Evolutionary conservation across 73 alveolate genomes (phyloP), one percentile per base, ranked within the genome.

Genomic region (Tetrahymena malaccensis): DNA sequence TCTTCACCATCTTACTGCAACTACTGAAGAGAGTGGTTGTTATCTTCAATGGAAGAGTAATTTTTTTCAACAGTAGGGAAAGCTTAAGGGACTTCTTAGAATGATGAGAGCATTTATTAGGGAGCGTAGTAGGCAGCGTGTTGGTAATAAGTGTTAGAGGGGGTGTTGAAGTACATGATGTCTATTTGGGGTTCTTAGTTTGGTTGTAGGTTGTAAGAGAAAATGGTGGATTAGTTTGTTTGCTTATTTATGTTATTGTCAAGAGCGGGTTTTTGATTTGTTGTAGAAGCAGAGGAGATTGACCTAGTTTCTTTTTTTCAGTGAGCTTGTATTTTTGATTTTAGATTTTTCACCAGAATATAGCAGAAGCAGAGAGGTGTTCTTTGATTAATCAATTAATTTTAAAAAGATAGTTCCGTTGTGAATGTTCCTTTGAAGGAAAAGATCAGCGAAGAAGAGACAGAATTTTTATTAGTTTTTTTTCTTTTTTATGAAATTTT

Each of bases 1-100:
- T 70, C 89, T 70, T 70, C 89, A 70, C 89, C 89, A 70, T 70
- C 89, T n/a, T 70, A 70, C 89, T 70, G 89, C 89, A 70, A 70
- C 89, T 70, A 70, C 89, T 70, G 25, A n/a, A 70, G 40, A 22
- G 89, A 70, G 34, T 70, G 89, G 37, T n/a, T 40, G 44, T 40
- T 27, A 12, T 70, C 89, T n/a, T 70, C 89, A 70, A 22, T 70
- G 1, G 89, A 17, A 27, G 43, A 70, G 89, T 7, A 70, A 12
- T 27, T 31, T 70, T n/a, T 70, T 70, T 70, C 89, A 70, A 70
- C 89, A 31, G 89, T 21, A 22, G 34, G 34, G 37, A 4, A 31
- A 31, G 89, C 89, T 27, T 17, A 27, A n/a, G 89, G 89, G 12
- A 33, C 89, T 8, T 70, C 89, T 12, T 70, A 70, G 37, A 27